Evolutionary conservation across 306 rosid genomes (phyloP).

Genomic region (Vigna angularis): DNA sequence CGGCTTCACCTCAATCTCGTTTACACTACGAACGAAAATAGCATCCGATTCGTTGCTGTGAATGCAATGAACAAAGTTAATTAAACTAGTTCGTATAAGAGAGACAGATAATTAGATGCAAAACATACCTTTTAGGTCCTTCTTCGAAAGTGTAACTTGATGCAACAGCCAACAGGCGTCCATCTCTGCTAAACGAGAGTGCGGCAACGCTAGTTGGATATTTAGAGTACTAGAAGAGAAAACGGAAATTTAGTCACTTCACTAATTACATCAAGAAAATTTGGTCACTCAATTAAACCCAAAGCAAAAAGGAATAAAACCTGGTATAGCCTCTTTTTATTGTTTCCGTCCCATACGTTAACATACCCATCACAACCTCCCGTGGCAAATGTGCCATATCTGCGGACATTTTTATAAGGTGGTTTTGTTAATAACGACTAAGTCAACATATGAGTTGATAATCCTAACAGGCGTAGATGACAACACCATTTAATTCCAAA

Average conservation of each 20-base stretch:
- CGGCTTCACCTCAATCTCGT: slow-evolving; percentile 98
- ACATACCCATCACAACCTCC: slow-evolving; percentile 99
- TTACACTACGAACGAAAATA: slow-evolving; percentile 81
- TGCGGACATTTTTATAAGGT: slow-evolving; percentile 48
- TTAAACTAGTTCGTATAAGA: not conserved
- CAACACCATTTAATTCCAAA: not conserved
- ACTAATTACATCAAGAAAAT: not conserved
- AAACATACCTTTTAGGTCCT: slow-evolving; percentile 70
- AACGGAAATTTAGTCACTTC: slow-evolving; percentile 40
- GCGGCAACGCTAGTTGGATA: slow-evolving; percentile 97
- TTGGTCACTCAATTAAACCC: not conserved
- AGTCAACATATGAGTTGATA: not conserved
- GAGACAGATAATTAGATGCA: not conserved
- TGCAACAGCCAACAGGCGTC: slow-evolving; percentile 92
- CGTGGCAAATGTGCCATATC: slow-evolving; percentile 97
- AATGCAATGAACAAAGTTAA: slow-evolving; percentile 30
- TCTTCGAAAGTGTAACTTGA: slow-evolving; percentile 98
- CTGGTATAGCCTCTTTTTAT: slow-evolving; percentile 98
- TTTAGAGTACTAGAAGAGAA: slow-evolving; percentile 74
- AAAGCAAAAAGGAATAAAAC: slow-evolving; percentile 44
- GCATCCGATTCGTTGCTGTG: slow-evolving; percentile 91
- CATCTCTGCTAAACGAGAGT: slow-evolving; percentile 96
- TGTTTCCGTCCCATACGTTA: slow-evolving; percentile 98
- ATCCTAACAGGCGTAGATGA: slow-evolving; percentile 10
- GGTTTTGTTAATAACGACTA: slow-evolving; percentile 12